Conservation (phyloP, 331 rosid species). For the Malus hybrid region DNA sequence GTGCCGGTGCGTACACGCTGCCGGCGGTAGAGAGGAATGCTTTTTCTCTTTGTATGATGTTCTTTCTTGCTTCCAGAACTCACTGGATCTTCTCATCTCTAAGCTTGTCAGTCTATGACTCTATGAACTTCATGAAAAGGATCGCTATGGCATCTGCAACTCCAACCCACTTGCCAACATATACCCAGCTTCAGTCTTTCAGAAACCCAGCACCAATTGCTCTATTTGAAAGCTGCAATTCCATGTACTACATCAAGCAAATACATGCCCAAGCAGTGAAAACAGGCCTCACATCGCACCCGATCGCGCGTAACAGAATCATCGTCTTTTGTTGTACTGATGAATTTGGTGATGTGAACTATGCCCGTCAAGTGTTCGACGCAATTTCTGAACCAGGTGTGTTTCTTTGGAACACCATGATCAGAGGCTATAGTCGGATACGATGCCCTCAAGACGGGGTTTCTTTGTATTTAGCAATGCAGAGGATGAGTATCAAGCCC, state of each 20-base stretch:
- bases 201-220: constrained; percentile 14
- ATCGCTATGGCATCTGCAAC: constrained; percentile 25
- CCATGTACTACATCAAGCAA: constrained; percentile 65
- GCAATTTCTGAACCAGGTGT: constrained; percentile 49
- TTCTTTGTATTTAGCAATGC: constrained; percentile 56
- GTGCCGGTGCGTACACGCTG: no score
- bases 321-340: constrained; percentile 35
- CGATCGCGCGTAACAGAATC: constrained; percentile 29
- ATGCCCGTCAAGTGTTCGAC: constrained; percentile 62
- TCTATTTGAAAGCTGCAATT: constrained; percentile 45
- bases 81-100: constrained; percentile 7
- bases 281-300: constrained; percentile 40
- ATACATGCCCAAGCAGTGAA: constrained; percentile 51
- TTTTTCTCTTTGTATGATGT: constrained; percentile 4
- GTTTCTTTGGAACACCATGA: constrained; percentile 67
- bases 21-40: no score
- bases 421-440: constrained; percentile 57
- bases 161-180: constrained; percentile 11
- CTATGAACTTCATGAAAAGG: constrained; percentile 24
- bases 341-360: constrained; percentile 43
- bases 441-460: constrained; percentile 38
- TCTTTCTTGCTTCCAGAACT: constrained; percentile 12
- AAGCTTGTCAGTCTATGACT: constrained; percentile 23
- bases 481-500: constrained; percentile 38
- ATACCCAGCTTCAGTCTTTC: constrained; percentile 1